Base-by-base conservation (phyloP, 306 rosid genomes). In the Hippophae tibetana region DNA sequence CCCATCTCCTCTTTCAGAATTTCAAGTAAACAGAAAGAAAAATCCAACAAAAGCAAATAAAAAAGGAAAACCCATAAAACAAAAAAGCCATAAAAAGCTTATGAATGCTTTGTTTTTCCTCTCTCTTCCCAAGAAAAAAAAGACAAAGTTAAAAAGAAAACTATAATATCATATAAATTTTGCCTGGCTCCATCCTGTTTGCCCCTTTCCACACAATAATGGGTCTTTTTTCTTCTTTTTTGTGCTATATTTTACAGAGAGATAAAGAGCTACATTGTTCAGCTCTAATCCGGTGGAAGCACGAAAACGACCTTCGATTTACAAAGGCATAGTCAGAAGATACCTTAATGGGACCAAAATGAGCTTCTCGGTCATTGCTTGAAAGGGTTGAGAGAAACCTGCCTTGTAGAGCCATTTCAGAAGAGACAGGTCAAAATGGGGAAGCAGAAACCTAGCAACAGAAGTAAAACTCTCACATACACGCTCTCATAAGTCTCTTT, bases 151-250 rank as follows among this genome's bases (percentile, higher is more conserved):
- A 18, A 18, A 18, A 18, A 31, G 38, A 46, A 46, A 46, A 46
- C 8, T 47, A 48, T 9, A 45, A 47, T 8, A 13, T 60, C 38
- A 31, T 31, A 31, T 31, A 60, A 50, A 48, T 41, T 74, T 66
- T 78, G 83, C 83, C 83, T 78, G 83, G 77, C 79, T 78, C 38
- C 76, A 78, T 74, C 77, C 79, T 78, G 83, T 78, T 69, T 78
- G 83, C 83, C 83, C 26, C 66, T 83, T 72, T 51, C 80, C 76
- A 70, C 73, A 70, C 89, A 77, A 67, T n/a, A 77, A 76, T 71
- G 79, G 72, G 88, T 59, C 43, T 69, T 52, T 52, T 52, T 61
- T 47, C 47, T 18, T 38, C 26, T 60, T 31, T 31, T 31, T 31
- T 31, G 38, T 2, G 5, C 2, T 31, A 31, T 38, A 47, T 47